Conservation (phyloP, 208 protist species). For the Leishmania turanica region DNA sequence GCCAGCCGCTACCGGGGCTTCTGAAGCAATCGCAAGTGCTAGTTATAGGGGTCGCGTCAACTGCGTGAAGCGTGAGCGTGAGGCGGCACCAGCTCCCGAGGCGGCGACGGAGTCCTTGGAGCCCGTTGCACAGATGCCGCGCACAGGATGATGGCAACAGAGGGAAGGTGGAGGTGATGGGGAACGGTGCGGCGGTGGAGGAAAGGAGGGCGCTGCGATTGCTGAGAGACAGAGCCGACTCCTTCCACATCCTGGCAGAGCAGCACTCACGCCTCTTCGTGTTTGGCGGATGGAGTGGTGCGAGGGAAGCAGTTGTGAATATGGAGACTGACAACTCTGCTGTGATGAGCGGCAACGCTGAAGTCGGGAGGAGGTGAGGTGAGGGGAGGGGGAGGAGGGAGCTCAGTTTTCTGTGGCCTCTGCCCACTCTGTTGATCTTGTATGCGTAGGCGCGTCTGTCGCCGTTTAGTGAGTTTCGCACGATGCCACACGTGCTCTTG, state of each 20-base stretch:
- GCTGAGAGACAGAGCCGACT: background rate
- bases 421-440: background rate
- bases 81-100: conserved; percentile 8
- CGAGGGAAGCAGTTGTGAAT: background rate
- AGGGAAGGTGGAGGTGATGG: background rate
- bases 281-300: background rate
- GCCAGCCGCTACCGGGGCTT: background rate
- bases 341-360: background rate
- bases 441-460: background rate
- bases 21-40: background rate
- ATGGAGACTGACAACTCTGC: background rate
- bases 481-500: background rate
- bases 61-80: conserved; percentile 30
- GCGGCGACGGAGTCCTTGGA: background rate
- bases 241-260: background rate
- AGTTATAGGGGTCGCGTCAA: background rate
- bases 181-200: background rate
- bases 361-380: background rate
- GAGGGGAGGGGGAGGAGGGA: background rate
- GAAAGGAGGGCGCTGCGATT: background rate
- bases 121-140: conserved; percentile 6
- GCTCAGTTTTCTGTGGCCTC: background rate
- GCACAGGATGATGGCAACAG: conserved; percentile 6
- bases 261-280: background rate
- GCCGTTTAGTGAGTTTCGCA: background rate